Conservation (phyloP, 2,329 filamentous ascomycete species). For the Beauveria sp. region DNA sequence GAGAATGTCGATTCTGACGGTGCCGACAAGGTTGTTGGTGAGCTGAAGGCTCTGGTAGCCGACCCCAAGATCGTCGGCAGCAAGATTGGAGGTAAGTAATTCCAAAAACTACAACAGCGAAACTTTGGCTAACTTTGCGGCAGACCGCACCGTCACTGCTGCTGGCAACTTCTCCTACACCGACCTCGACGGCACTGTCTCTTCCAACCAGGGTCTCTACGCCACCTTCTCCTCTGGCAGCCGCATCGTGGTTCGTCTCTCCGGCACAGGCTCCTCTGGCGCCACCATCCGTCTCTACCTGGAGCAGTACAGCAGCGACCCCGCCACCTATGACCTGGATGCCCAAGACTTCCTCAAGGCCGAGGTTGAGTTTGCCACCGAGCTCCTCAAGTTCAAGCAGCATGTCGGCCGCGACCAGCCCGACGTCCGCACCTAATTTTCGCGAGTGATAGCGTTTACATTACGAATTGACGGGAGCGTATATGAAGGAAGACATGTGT, state of each 20-base stretch:
- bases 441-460: background rate
- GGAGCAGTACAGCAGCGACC: conserved; percentile 85
- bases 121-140: conserved; percentile 16
- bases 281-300: conserved; percentile 96
- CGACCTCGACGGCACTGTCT: conserved; percentile 93
- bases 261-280: conserved; percentile 88
- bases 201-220: conserved; percentile 92
- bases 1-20: conserved; percentile 89
- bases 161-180: conserved; percentile 98
- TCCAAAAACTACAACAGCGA: background rate
- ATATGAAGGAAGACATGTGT: background rate
- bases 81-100: conserved; percentile 57
- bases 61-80: conserved; percentile 72
- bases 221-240: conserved; percentile 91
- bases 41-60: conserved; percentile 71
- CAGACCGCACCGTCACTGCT: conserved; percentile 71
- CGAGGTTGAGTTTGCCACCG: conserved; percentile 77
- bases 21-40: conserved; percentile 80
- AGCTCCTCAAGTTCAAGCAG: conserved; percentile 87
- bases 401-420: conserved; percentile 87
- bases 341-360: conserved; percentile 92
- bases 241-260: conserved; percentile 89
- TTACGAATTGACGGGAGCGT: background rate
- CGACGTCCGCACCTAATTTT: conserved; percentile 80
- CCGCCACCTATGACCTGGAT: conserved; percentile 68